These are phyloP conservation scores for Neurospora pannonica DNA, from an alignment of 495 filamentous ascomycete species.

Conservation along the genomic window DNA sequence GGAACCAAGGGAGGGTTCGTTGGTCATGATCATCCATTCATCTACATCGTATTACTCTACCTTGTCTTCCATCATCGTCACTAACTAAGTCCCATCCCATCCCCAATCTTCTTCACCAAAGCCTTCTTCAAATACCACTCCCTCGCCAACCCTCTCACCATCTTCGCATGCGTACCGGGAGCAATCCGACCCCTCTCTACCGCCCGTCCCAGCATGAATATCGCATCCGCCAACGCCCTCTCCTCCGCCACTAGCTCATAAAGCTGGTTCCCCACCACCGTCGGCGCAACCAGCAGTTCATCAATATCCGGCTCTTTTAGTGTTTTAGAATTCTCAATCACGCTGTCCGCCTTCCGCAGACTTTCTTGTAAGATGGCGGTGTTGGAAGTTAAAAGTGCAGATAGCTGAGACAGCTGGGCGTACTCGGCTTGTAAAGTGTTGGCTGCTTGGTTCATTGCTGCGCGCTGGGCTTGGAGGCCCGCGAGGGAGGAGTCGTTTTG, in stretches of 20 bases:
- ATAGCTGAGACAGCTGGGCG: conserved; percentile 55
- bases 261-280: conserved; percentile 84
- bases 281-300: conserved; percentile 85
- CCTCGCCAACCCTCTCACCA: conserved; percentile 70
- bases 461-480: conserved; percentile 69
- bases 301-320: conserved; percentile 55
- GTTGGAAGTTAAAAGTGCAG: conserved; percentile 63
- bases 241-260: conserved; percentile 85
- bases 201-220: conserved; percentile 74
- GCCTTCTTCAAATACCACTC: conserved; percentile 90
- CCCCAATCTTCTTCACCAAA: conserved; percentile 76
- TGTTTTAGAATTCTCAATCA: conserved; percentile 56
- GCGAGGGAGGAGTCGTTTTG: conserved; percentile 62
- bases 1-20: background rate
- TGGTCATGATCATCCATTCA: background rate
- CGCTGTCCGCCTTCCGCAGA: conserved; percentile 67
- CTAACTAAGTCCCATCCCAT: conserved; percentile 58
- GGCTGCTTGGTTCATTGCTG: conserved; percentile 61
- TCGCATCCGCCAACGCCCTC: conserved; percentile 68
- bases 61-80: background rate
- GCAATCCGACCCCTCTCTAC: conserved; percentile 73
- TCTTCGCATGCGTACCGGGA: conserved; percentile 73
- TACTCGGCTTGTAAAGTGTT: conserved; percentile 61
- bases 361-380: conserved; percentile 65
- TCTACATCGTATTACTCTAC: background rate